phyloP scores from a whole-genome alignment of 257 asterid species.

The Solanum etuberosum region DNA sequence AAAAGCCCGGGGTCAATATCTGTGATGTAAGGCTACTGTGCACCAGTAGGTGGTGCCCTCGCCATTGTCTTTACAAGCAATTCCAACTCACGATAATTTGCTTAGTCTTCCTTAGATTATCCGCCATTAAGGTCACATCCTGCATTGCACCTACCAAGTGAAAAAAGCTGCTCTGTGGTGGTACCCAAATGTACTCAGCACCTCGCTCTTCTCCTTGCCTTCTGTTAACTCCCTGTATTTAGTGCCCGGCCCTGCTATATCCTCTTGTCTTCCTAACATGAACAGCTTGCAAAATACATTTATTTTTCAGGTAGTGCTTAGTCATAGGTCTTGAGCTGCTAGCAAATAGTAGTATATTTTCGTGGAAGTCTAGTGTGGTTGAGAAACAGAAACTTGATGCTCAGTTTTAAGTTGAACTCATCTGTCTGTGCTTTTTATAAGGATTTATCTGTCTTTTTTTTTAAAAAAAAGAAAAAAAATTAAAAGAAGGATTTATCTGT shows the following conservation, averaged over 20 bases:
- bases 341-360: neutral
- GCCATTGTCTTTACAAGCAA: neutral
- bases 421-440: neutral
- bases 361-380: neutral
- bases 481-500: neutral
- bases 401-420: neutral
- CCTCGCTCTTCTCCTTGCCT: neutral
- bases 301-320: neutral
- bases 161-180: neutral
- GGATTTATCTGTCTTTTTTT: neutral
- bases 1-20: neutral
- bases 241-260: neutral
- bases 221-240: neutral
- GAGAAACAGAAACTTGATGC: neutral
- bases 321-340: neutral
- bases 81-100: neutral
- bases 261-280: neutral
- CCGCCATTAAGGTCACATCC: neutral
- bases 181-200: neutral
- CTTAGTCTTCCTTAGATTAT: neutral
- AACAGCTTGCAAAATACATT: neutral
- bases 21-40: neutral
- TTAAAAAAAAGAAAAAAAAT: neutral
- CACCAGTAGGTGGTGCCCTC: neutral
- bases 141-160: neutral